Base-by-base conservation (phyloP, 2,329 filamentous ascomycete species). In the Aspergillus pseudoterreus region DNA sequence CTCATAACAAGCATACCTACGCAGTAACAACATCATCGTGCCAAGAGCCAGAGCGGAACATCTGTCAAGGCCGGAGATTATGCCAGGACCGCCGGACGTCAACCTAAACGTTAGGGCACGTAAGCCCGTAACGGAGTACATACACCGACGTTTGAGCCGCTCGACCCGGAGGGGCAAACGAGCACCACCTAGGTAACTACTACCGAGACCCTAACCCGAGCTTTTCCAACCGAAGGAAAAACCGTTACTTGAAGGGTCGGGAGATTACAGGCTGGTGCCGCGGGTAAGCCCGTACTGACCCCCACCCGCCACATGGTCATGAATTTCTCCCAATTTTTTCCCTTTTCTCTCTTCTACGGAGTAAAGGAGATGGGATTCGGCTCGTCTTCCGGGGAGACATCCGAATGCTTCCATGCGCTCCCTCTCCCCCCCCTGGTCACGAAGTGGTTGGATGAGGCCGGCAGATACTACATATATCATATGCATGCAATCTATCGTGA, bases 251-350 rank as follows among this genome's bases (percentile, higher is more conserved):
- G 12, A 64, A 58, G 53, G 50, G 45, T 53, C 50, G 49, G 45
- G 11, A 42, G 19, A 43, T 50, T 30, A 30, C 27, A 30, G 27
- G 27, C 56, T 66, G 52, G 57, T 60, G 57, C 57, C 60, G 51
- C 62, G 65, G 65, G 61, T 63, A 57, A 66, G 63, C 62, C 66
- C 66, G 62, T 63, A 60, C 49, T 52, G 57, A 60, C 64, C 64
- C 58, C 63, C 63, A 65, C 61, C 61, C 48, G 57, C 63, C 63
- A 65, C 60, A 63, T 65, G 63, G 62, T 51, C 51, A 58, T 27
- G 27, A 49, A 50, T 43, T 48, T 51, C 41, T 51, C 45, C 51
- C 50, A 52, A 22, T 22, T 22, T 22, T 22, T 22, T 22, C 6
- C 22, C 5, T 22, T 22, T 22, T 22, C 6, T 22, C 5, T 22